phyloP scores from a whole-genome alignment of 345 rosid species.

The Arabidopsis thaliana region DNA sequence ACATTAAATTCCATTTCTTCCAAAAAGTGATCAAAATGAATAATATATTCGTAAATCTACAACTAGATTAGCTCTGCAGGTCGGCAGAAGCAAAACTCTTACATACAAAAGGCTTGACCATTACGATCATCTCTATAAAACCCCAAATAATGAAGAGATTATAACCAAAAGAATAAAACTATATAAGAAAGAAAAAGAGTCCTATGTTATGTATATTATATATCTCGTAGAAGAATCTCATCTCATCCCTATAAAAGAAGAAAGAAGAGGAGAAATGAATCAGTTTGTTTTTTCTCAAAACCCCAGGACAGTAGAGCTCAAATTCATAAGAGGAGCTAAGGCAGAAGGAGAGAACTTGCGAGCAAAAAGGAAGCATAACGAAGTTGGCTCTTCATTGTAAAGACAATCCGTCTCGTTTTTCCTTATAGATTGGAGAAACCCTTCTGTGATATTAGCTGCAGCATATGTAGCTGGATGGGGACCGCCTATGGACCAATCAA shows the following conservation, averaged over 20 bases:
- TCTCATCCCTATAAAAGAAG: conserved; percentile 39
- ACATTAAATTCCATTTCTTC: conserved; percentile 1
- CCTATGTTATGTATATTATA: conserved; percentile 30
- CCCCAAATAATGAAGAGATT: conserved; percentile 21
- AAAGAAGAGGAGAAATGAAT: conserved; percentile 25
- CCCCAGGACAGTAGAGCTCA: conserved; percentile 69
- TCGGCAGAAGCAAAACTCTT: conserved; percentile 38
- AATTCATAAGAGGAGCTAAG: conserved; percentile 71
- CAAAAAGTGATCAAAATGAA: conserved; percentile 20
- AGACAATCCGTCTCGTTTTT: conserved; percentile 65
- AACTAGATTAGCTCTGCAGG: conserved; percentile 41
- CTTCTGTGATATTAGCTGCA: conserved; percentile 62
- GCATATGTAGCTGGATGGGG: conserved; percentile 79
- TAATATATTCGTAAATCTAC: conserved; percentile 21
- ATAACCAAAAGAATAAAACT: conserved; percentile 25
- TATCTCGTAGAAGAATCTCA: conserved; percentile 40
- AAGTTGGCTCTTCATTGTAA: conserved; percentile 66
- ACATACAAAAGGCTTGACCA: conserved; percentile 46
- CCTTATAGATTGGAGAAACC: conserved; percentile 68
- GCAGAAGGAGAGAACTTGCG: conserved; percentile 85
- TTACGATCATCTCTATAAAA: conserved; percentile 21
- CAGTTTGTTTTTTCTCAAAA: conserved; percentile 49
- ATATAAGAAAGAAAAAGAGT: conserved; percentile 3
- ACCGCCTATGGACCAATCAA: conserved; percentile 87
- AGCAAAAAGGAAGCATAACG: conserved; percentile 83